Percentiles rank a stretch among this genome's conserved stretches.
These are phyloP conservation scores for Falciphora oryzae DNA, from an alignment of 2,329 filamentous ascomycete genomes.

Conservation along the genomic window DNA sequence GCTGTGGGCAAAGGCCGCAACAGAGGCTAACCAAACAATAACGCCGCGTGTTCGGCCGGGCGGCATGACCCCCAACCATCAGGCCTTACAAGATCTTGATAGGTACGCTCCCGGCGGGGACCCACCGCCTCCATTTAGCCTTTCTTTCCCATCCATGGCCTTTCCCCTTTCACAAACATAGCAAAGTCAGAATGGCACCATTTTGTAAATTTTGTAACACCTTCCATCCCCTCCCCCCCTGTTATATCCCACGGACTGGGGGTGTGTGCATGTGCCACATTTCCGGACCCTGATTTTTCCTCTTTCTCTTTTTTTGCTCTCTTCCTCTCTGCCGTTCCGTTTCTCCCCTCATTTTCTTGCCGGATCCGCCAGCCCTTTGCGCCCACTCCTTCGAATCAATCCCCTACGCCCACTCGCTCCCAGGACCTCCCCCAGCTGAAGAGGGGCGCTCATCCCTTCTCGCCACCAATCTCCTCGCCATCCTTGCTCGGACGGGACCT, in stretches of 20 bases:
- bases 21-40: background rate
- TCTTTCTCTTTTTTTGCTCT: background rate
- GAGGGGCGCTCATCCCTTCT: background rate
- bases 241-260: background rate
- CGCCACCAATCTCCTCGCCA: background rate
- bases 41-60: background rate
- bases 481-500: background rate
- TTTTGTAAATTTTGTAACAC: slow-evolving; percentile 4
- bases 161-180: background rate
- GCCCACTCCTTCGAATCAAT: no score
- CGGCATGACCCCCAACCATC: background rate
- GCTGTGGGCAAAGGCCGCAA: background rate
- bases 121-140: background rate
- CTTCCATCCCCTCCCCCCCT: no score
- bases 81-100: slow-evolving; percentile 7
- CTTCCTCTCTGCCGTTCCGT: background rate
- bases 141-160: background rate
- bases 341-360: background rate
- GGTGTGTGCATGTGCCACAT: slow-evolving; percentile 3
- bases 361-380: background rate
- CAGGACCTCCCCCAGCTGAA: background rate
- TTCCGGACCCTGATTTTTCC: background rate
- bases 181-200: slow-evolving; percentile 6
- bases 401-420: background rate
- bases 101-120: slow-evolving; percentile 3